These are phyloP conservation scores for Gnomoniopsis sp. DNA, from an alignment of 2,329 filamentous ascomycete genomes.

Conservation along the genomic window DNA sequence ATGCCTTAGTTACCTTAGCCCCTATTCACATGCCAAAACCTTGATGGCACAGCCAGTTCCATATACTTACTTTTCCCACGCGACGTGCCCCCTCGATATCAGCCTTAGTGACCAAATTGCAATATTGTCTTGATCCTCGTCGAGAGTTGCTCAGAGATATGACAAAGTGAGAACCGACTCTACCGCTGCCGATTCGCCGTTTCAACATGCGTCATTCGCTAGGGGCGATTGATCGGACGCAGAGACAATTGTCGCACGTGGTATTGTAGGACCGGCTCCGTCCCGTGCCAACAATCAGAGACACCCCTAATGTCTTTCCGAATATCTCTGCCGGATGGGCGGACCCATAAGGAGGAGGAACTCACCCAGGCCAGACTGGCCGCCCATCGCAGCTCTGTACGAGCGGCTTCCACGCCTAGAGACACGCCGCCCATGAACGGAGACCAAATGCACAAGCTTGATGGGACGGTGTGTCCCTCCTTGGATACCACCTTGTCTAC, in stretches of 20 bases:
- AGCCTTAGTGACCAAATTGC: too few relatives aligned
- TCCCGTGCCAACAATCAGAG: not conserved
- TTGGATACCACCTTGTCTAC: slow-evolving; percentile 19
- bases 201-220: slow-evolving; percentile 14
- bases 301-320: slow-evolving; percentile 35
- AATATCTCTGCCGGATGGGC: slow-evolving; percentile 30
- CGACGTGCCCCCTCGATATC: not conserved
- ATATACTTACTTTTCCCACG: not conserved
- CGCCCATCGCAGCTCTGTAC: slow-evolving; percentile 26
- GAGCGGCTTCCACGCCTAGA: slow-evolving; percentile 20
- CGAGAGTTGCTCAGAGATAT: not conserved
- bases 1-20: not conserved
- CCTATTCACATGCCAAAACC: not conserved
- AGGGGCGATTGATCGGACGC: slow-evolving; percentile 10
- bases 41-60: not conserved
- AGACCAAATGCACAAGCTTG: slow-evolving; percentile 16
- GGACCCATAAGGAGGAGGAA: slow-evolving; percentile 36
- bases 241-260: slow-evolving; percentile 8
- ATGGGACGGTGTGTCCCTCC: slow-evolving; percentile 20
- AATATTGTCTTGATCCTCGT: not conserved
- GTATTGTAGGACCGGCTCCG: slow-evolving; percentile 3
- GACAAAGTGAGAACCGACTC: too few relatives aligned
- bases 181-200: not conserved
- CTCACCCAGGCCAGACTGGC: slow-evolving; percentile 30
- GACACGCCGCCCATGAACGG: slow-evolving; percentile 16